Conservation (phyloP, 1,284 basidiomycete genomes). For the Pascua guehoae region DNA sequence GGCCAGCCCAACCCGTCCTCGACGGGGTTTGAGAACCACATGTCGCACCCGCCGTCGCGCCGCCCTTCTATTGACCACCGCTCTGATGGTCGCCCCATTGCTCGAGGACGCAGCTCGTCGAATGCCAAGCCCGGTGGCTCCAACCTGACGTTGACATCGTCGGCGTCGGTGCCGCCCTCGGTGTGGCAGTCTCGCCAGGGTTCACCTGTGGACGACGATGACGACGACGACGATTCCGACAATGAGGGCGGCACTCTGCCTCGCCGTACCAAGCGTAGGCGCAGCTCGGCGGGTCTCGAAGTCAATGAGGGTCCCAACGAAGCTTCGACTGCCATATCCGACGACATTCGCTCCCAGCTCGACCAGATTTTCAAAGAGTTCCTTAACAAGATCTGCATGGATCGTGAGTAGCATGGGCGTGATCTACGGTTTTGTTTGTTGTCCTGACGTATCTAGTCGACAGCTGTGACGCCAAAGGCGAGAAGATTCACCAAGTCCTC, state of each 20-base stretch:
- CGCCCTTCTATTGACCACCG: constrained; percentile 21
- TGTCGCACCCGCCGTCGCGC: constrained; percentile 12
- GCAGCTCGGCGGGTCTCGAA: constrained; percentile 33
- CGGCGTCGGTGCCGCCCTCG: constrained; percentile 35
- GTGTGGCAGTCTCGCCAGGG: constrained; percentile 40
- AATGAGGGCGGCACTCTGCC: constrained; percentile 36
- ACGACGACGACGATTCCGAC: constrained; percentile 36
- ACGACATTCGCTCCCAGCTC: constrained; percentile 73
- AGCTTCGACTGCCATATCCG: constrained; percentile 35
- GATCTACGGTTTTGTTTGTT: constrained; percentile 1
- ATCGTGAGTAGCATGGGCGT: constrained; percentile 61
- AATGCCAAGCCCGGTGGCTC: constrained; percentile 30
- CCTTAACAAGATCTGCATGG: constrained; percentile 82
- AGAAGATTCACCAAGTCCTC: constrained; percentile 94
- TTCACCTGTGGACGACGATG: constrained; percentile 35
- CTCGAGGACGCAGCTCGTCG: constrained; percentile 36
- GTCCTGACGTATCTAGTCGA: constrained; percentile 61
- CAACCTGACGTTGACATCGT: constrained; percentile 1
- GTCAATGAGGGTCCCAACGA: constrained; percentile 15
- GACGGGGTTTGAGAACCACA: background rate
- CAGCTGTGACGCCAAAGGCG: constrained; percentile 86
- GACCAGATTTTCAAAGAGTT: constrained; percentile 90
- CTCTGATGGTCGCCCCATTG: constrained; percentile 39
- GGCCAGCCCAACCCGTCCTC: no score
- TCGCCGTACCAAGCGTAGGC: constrained; percentile 34